Percentiles rank a stretch among this genome's conserved stretches.
These are phyloP conservation scores for Scheffersomyces spartinae DNA, from an alignment of 805 yeast species.

Conservation along the genomic window DNA sequence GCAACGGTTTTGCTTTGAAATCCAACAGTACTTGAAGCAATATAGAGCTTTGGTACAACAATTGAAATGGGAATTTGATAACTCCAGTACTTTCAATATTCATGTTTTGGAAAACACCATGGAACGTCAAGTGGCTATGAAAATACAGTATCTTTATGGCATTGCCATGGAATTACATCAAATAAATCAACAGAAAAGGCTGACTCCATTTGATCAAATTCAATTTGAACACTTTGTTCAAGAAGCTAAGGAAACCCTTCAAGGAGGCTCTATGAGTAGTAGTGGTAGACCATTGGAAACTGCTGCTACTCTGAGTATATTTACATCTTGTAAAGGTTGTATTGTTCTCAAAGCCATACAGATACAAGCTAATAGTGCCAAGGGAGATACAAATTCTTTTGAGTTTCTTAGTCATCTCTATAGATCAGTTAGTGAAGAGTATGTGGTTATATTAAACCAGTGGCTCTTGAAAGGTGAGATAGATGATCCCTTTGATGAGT, in stretches of 20 bases:
- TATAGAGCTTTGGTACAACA: slow-evolving; percentile 21
- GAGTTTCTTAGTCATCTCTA: slow-evolving; percentile 43
- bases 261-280: slow-evolving; percentile 29
- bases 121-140: slow-evolving; percentile 14
- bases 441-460: slow-evolving; percentile 53
- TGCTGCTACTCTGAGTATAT: slow-evolving; percentile 38
- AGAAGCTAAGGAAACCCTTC: slow-evolving; percentile 22
- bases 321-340: slow-evolving; percentile 68
- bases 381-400: slow-evolving; percentile 53
- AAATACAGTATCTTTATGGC: slow-evolving; percentile 45
- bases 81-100: slow-evolving; percentile 42
- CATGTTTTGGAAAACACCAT: slow-evolving; percentile 37
- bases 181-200: slow-evolving; percentile 25
- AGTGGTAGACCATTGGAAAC: slow-evolving; percentile 40
- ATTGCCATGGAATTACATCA: slow-evolving; percentile 40
- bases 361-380: slow-evolving; percentile 38
- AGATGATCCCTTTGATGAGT: slow-evolving; percentile 74
- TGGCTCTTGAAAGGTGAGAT: slow-evolving; percentile 74
- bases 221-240: slow-evolving; percentile 18
- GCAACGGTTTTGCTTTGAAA: slow-evolving; percentile 58
- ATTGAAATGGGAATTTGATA: slow-evolving; percentile 44
- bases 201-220: slow-evolving; percentile 17
- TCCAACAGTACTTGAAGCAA: slow-evolving; percentile 17
- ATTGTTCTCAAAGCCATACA: slow-evolving; percentile 53
- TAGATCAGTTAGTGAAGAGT: slow-evolving; percentile 48